Evolutionary conservation across 768 basidiomycete species (phyloP), one percentile per base, ranked within the genome.

Genomic region (Agaricus sinodeliciosus): DNA sequence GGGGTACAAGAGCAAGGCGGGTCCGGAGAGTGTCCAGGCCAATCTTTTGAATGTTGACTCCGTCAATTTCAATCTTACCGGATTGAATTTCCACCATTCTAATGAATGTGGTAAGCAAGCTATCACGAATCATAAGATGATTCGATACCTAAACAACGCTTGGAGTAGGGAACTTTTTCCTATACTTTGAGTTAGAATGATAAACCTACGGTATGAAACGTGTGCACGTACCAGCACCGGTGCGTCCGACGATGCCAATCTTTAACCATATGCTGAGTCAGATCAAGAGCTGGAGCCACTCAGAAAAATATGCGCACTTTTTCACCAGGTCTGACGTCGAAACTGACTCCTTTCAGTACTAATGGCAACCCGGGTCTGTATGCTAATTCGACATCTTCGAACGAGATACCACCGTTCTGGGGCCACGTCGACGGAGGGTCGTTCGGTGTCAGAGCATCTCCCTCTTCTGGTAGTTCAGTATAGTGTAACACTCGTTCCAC

Each of bases 401-500:
- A 88, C 26, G 63, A 61, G 46, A 90, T 74, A 9, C 64, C 59
- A 16, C 87, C 87, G 3, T 68, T 58, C 2, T 67, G 60, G 0
- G 80, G 80, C 80, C 80, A 82, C 7, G 70, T 61, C 9, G 65
- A 50, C 0, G 75, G 71, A 13, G 78, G 77, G 51, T 82, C 80
- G 25, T 73, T 62, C 1, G 73, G 63, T 13, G 67, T 73, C 3
- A 63, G 64, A 1, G 65, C 50, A n/a, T 60, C 68, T 8, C 79
- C 82, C 62, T 89, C 87, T 0, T 74, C 56, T 1, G 73, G 72
- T 3, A 93, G 73, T 40, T 84, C 74, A 9, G 77, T 74, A 65
- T 88, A 90, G 46, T 84, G 77, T n/a, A 83, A 66, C 3, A 88
- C 71, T 16, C 87, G 76, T 60, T 88, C 86, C 6, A 84, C 84